Evolutionary conservation across 306 rosid genomes (phyloP).

Genomic region (Crotalaria pallida): DNA sequence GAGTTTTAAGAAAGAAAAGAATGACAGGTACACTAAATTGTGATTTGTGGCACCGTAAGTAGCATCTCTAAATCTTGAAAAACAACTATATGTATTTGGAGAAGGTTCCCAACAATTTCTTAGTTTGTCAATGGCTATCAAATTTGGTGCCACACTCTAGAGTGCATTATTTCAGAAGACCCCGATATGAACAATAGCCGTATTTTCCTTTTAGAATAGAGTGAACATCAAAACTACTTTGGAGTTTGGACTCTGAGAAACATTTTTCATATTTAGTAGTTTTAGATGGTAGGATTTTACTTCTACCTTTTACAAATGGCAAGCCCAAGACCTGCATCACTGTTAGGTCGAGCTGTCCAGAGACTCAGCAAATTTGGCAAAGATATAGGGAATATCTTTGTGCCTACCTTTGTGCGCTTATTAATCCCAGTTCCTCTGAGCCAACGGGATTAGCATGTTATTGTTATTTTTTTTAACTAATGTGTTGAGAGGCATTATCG

Average conservation of each 20-base stretch:
- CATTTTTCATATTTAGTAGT: background rate
- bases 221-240: background rate
- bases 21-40: too few relatives aligned
- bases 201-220: background rate
- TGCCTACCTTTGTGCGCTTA: too few relatives aligned
- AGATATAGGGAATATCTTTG: conserved; percentile 68
- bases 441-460: too few relatives aligned
- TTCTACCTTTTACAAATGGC: conserved; percentile 87
- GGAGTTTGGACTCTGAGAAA: background rate
- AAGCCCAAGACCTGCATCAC: conserved; percentile 78
- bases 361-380: conserved; percentile 64
- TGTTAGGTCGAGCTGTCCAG: conserved; percentile 46
- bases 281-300: background rate
- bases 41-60: too few relatives aligned
- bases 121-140: background rate
- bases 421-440: too few relatives aligned
- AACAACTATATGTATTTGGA: too few relatives aligned
- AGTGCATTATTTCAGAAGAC: background rate
- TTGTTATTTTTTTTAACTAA: too few relatives aligned
- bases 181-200: background rate
- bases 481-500: too few relatives aligned
- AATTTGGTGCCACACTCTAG: background rate
- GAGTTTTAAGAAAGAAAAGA: too few relatives aligned
- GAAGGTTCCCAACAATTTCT: background rate
- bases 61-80: too few relatives aligned